Evolutionary conservation across 495 filamentous ascomycete species (phyloP).

Genomic region (Aspergillus egyptiacus): DNA sequence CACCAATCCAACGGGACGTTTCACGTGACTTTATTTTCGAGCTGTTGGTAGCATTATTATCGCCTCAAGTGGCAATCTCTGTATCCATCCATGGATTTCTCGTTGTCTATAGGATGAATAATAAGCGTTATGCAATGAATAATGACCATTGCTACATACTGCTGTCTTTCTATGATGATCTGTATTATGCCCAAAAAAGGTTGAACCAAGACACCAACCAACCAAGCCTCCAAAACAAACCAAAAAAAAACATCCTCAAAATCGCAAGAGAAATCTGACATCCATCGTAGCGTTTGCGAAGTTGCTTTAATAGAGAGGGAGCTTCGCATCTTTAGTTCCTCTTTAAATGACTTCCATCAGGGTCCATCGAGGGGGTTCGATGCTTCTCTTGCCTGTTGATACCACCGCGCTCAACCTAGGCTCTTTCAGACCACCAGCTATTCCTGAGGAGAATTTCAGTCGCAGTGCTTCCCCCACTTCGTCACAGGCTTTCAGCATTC

Average conservation of each 20-base stretch:
- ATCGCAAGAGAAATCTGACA: neutral
- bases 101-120: neutral
- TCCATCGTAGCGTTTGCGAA: neutral
- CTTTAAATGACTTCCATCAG: conserved; percentile 29
- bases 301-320: conserved; percentile 29
- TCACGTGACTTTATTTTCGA: too few relatives aligned
- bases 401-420: conserved; percentile 53
- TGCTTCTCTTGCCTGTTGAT: conserved; percentile 8
- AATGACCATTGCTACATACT: too few relatives aligned
- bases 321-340: conserved; percentile 31
- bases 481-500: conserved; percentile 73
- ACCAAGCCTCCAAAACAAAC: neutral
- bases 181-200: neutral
- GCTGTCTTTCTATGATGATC: too few relatives aligned
- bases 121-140: too few relatives aligned
- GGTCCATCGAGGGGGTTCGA: conserved; percentile 31
- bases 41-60: too few relatives aligned
- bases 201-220: neutral
- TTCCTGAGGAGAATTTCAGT: conserved; percentile 79
- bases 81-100: neutral
- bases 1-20: conserved; percentile 13
- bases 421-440: conserved; percentile 66
- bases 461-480: conserved; percentile 76
- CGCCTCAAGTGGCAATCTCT: neutral
- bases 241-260: neutral